A percentile compares a stretch with the other conserved stretches of the same genome.
Evolutionary conservation across 2,329 filamentous ascomycete genomes (phyloP).

Genomic region (Colletotrichum sp.): DNA sequence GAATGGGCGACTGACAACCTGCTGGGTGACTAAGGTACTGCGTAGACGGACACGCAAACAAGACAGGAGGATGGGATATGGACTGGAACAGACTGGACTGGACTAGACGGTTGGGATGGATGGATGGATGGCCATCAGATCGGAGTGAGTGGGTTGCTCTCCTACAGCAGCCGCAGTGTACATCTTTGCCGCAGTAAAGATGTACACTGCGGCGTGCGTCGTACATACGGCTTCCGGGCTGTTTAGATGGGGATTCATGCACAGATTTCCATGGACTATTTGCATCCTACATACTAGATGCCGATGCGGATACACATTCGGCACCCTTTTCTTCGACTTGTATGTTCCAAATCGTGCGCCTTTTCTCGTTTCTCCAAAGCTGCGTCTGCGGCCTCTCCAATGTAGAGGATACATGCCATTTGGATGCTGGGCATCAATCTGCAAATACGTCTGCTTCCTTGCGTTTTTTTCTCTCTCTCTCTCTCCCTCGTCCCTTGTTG

Average conservation of each 20-base stretch:
- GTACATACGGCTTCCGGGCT: background rate
- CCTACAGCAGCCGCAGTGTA: background rate
- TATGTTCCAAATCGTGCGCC: background rate
- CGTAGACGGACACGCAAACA: background rate
- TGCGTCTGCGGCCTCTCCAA: background rate
- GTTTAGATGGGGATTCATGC: background rate
- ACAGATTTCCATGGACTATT: background rate
- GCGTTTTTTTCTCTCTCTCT: background rate
- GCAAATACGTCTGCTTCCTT: background rate
- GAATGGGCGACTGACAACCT: background rate
- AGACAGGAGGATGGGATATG: background rate
- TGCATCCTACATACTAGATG: background rate
- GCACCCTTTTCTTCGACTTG: background rate
- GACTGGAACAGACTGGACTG: background rate
- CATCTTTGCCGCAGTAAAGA: background rate
- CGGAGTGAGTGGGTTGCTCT: background rate
- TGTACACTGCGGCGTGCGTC: background rate
- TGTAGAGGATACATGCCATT: background rate
- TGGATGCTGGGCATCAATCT: background rate
- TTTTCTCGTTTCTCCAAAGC: background rate
- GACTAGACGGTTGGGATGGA: background rate
- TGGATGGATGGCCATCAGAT: background rate
- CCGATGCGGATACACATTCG: background rate
- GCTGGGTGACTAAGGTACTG: background rate
- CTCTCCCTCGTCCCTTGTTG: background rate